Evolutionary conservation across 768 basidiomycete species (phyloP), one percentile per base, ranked within the genome.

Genomic region (Zangia roseola): DNA sequence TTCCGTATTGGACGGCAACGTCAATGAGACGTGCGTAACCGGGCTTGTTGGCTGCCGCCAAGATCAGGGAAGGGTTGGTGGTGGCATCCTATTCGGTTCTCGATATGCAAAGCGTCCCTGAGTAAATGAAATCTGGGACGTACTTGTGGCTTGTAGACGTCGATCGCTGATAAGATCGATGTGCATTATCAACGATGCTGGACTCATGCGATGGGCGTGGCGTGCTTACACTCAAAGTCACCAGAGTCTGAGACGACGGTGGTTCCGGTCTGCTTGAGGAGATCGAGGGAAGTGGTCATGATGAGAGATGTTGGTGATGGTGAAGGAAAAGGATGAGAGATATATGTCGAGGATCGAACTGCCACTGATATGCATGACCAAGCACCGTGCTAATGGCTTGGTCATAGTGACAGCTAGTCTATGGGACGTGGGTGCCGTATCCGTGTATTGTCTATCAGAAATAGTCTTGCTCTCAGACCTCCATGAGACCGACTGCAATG

Each of bases 201-300:
- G 23, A 46, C 65, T 56, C 19, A 38, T 39, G 41, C 36, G 56
- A 31, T 36, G 14, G 9, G 28, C 35, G 20, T 42, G 13, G 35
- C 10, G 20, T 5, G 58, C 74, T 63, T 50, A 77, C 92, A 80
- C 72, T 90, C 91, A 67, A 97, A 95, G 73, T 97, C 94, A 47
- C 94, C 95, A 50, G 93, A 94, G 79, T 99, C 95, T 40, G 91
- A 94, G 65, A 95, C 93, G 72, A 98, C 94, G 69, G 89, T 82
- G 65, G 95, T 98, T 63, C 94, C 95, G 62, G 89, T 88, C 60
- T 86, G 80, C 68, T 95, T 95, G 68, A 95, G 88, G 52, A 69
- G 72, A 63, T 91, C 89, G 59, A 91, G 84, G 40, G 89, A 88
- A 62, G 78, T 89, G 54, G 86, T 76, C 88, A 89, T 90, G 72